These are phyloP conservation scores for Phlebiopsis gigantea DNA, from an alignment of 768 basidiomycete species.

Conservation along the genomic window DNA sequence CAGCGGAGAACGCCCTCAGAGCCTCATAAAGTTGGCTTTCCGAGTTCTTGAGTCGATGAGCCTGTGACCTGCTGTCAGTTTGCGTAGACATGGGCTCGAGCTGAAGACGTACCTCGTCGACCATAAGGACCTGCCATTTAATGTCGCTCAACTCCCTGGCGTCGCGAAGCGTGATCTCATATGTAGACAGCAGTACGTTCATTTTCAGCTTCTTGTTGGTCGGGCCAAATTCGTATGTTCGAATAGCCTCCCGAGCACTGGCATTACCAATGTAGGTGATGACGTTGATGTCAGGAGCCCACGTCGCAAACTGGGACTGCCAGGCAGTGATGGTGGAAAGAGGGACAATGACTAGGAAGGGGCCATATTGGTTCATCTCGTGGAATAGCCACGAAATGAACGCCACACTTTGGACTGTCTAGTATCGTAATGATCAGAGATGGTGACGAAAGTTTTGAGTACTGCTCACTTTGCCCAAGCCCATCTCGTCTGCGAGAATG, in stretches of 20 bases:
- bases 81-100: constrained; percentile 13
- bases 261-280: constrained; percentile 95
- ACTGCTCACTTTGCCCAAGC: constrained; percentile 78
- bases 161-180: constrained; percentile 92
- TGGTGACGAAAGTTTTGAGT: constrained; percentile 8
- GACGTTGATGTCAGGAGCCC: constrained; percentile 96
- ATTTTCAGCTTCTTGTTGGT: constrained; percentile 90
- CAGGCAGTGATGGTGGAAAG: constrained; percentile 97
- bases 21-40: constrained; percentile 98
- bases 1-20: constrained; percentile 79
- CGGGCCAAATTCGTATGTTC: constrained; percentile 86
- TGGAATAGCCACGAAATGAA: constrained; percentile 96
- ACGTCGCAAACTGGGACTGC: constrained; percentile 90
- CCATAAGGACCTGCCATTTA: constrained; percentile 95
- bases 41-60: constrained; percentile 96
- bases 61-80: constrained; percentile 38
- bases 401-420: constrained; percentile 95
- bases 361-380: constrained; percentile 87
- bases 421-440: background rate
- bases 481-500: constrained; percentile 99
- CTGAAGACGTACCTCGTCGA: constrained; percentile 70
- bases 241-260: constrained; percentile 82
- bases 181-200: constrained; percentile 96
- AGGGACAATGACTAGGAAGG: constrained; percentile 96
- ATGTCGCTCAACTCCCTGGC: constrained; percentile 83